Base-by-base conservation (phyloP, 495 filamentous ascomycete genomes). In the Letharia columbiana region DNA sequence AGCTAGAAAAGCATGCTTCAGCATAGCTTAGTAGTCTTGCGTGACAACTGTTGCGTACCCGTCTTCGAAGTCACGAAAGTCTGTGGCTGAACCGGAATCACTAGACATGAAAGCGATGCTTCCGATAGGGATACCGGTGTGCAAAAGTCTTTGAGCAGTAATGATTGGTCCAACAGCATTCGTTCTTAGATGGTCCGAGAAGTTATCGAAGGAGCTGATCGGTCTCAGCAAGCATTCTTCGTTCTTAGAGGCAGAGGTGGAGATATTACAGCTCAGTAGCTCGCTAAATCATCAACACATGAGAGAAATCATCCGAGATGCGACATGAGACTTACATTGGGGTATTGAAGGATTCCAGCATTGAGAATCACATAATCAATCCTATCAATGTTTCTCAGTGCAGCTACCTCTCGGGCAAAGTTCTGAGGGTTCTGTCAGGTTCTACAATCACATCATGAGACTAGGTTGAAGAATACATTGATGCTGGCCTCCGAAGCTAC, bases 161-260 rank as follows among this genome's bases (percentile, higher is more conserved):
- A 83, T 78, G 60, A 85, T 82, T 10, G 83, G 83, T 1, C 83
- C 83, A 64, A 85, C 81, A 58, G 82, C 80, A 69, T 85, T 85
- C 40, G 82, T 84, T 62, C 81, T 73, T 10, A 85, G 74, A 67
- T 84, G 83, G 65, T 78, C 78, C 20, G 80, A 75, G 67, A 85
- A 85, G 37, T 75, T 73, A 57, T 76, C 75, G 70, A 80, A 84
- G 13, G 80, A 79, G 44, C 80, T 82, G 67, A 59, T 35, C n/a
- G 61, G 35, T 6, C 54, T 65, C 49, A 70, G 61, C 31, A 62
- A 49, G 35, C 40, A 67, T 17, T 37, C 50, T 61, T 41, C 15
- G 39, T 49, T 44, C 60, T 39, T n/a, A 64, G 23, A 57, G 10
- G 52, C 49, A 45, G 54, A 54, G 44, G 33, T 33, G 52, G 10